Conservation (phyloP, 108 stramenopile genomes). For the Skeletonema tropicum region DNA sequence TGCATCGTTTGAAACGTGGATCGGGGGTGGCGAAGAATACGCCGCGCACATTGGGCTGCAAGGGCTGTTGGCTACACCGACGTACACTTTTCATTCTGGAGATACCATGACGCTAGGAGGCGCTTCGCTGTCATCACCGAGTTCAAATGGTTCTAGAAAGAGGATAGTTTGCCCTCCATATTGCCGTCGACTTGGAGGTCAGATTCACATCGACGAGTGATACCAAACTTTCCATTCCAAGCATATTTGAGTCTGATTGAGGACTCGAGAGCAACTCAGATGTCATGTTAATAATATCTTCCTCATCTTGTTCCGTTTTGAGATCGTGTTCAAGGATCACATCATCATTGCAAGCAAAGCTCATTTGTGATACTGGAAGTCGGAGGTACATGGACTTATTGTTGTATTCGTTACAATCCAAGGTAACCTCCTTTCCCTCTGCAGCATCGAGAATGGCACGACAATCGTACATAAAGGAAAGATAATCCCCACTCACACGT, state of each 20-base stretch:
- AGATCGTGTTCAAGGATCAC: constrained; percentile 3
- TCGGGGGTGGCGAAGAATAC: constrained; percentile 32
- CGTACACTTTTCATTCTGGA: constrained; percentile 43
- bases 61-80: constrained; percentile 29
- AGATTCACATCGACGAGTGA: constrained; percentile 61
- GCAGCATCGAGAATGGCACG: constrained; percentile 72
- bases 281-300: constrained; percentile 48
- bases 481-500: constrained; percentile 58
- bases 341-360: constrained; percentile 28
- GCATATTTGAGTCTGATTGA: constrained; percentile 56
- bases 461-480: constrained; percentile 70
- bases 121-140: neutral
- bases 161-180: constrained; percentile 53
- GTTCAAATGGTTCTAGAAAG: constrained; percentile 4
- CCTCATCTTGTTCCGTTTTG: constrained; percentile 36
- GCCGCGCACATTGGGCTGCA: constrained; percentile 40
- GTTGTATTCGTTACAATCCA: neutral
- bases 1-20: constrained; percentile 32
- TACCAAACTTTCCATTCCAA: constrained; percentile 71
- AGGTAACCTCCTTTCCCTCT: constrained; percentile 46
- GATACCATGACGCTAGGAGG: constrained; percentile 24
- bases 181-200: constrained; percentile 54
- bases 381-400: constrained; percentile 25
- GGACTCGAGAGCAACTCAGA: constrained; percentile 55
- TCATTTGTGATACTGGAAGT: constrained; percentile 63